A percentile compares a stretch with the other conserved stretches of the same genome.
Conservation (phyloP, 2,329 filamentous ascomycete species). For the Pseudogymnoascus sp. region DNA sequence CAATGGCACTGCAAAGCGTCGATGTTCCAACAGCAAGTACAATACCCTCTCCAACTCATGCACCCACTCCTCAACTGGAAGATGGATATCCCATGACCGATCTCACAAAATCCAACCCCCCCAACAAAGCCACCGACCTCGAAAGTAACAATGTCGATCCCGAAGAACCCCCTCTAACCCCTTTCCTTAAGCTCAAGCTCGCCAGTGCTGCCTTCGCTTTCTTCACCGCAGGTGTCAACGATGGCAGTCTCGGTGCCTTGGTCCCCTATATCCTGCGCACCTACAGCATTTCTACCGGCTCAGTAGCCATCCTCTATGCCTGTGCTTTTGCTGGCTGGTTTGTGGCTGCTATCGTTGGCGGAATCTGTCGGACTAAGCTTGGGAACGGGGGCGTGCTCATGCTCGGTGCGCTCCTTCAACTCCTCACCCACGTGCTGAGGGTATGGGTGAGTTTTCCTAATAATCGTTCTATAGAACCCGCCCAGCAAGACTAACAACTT, state of each 20-base stretch:
- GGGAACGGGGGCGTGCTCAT: constrained; percentile 50
- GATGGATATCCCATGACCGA: not conserved
- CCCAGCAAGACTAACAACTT: not conserved
- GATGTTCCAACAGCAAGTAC: not conserved
- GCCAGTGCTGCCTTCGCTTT: constrained; percentile 53
- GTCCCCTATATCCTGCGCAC: constrained; percentile 55
- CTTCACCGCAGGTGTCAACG: constrained; percentile 59
- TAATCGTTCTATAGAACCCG: not conserved
- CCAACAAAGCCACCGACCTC: not conserved
- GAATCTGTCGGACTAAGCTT: constrained; percentile 44
- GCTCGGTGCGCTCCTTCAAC: constrained; percentile 49
- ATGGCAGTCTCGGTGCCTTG: constrained; percentile 56
- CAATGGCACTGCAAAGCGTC: constrained; percentile 1
- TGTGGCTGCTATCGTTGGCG: constrained; percentile 49
- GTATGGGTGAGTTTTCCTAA: constrained; percentile 35
- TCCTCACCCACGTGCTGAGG: constrained; percentile 46
- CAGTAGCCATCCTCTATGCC: constrained; percentile 45
- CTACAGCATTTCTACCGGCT: constrained; percentile 46
- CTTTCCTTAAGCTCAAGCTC: constrained; percentile 36
- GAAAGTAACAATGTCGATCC: not conserved
- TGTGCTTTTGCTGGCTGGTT: constrained; percentile 55
- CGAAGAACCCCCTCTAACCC: not conserved
- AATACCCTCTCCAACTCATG: not conserved
- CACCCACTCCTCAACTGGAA: not conserved
- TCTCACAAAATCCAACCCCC: not conserved